These are phyloP conservation scores for Penicillium simplicissimum DNA, from an alignment of 495 filamentous ascomycete species.

Conservation along the genomic window DNA sequence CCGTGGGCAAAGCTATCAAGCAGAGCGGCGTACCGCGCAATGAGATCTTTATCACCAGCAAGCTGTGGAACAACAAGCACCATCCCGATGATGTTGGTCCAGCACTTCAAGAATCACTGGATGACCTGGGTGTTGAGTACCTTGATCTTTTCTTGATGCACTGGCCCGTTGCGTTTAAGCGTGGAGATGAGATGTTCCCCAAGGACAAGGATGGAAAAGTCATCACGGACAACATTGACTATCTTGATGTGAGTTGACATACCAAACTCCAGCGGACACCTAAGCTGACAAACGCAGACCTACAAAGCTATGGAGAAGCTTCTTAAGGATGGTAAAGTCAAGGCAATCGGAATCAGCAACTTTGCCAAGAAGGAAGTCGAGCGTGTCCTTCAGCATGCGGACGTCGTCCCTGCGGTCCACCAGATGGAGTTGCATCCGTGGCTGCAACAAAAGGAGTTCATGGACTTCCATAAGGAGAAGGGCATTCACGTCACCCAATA, in stretches of 20 bases:
- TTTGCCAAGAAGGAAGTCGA: constrained; percentile 70
- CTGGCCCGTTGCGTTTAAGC: constrained; percentile 58
- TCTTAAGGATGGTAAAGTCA: constrained; percentile 54
- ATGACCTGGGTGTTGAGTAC: constrained; percentile 63
- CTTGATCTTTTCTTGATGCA: constrained; percentile 74
- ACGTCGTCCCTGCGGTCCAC: constrained; percentile 59
- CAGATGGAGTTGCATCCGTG: constrained; percentile 65
- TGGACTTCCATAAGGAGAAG: constrained; percentile 53
- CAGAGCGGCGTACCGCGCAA: constrained; percentile 56
- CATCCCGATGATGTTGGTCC: constrained; percentile 59
- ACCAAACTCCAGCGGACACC: neutral
- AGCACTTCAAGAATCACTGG: constrained; percentile 61
- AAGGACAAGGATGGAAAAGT: constrained; percentile 47
- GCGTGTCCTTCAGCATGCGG: constrained; percentile 58
- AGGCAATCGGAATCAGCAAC: constrained; percentile 76
- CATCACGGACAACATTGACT: constrained; percentile 45
- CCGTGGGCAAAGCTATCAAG: constrained; percentile 58
- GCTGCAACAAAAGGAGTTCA: constrained; percentile 61
- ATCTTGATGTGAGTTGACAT: constrained; percentile 48
- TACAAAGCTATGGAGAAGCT: constrained; percentile 67
- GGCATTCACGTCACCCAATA: constrained; percentile 66
- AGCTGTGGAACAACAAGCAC: constrained; percentile 71
- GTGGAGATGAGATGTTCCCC: constrained; percentile 42
- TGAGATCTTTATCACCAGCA: constrained; percentile 68
- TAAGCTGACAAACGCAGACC: constrained; percentile 42